These are phyloP conservation scores for Sordaria brevicollis DNA, from an alignment of 495 filamentous ascomycete genomes.

Conservation along the genomic window DNA sequence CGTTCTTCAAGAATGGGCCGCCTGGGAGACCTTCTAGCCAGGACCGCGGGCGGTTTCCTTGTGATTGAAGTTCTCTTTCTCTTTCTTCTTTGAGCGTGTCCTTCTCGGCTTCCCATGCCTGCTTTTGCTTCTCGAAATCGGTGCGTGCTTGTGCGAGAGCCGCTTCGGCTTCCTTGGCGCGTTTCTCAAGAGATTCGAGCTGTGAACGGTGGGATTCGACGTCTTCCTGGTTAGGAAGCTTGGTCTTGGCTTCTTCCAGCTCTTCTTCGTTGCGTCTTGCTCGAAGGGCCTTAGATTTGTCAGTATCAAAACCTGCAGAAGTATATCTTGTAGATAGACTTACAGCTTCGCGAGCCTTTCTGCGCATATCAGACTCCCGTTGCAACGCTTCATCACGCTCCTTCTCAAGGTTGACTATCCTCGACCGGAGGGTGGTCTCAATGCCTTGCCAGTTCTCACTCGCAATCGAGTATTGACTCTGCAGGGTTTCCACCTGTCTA, in stretches of 20 bases:
- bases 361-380: constrained; percentile 73
- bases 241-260: constrained; percentile 58
- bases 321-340: constrained; percentile 14
- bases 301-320: constrained; percentile 14
- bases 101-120: constrained; percentile 60
- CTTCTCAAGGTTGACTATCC: constrained; percentile 68
- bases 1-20: constrained; percentile 24
- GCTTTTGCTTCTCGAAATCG: constrained; percentile 38
- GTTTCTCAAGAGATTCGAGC: constrained; percentile 50
- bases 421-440: constrained; percentile 67
- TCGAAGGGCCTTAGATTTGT: constrained; percentile 50
- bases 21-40: constrained; percentile 53
- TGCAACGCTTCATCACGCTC: constrained; percentile 80
- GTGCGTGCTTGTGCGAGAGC: constrained; percentile 43
- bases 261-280: constrained; percentile 73
- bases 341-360: constrained; percentile 79
- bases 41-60: constrained; percentile 48
- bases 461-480: constrained; percentile 88
- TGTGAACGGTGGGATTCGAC: constrained; percentile 49
- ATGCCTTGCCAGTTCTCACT: constrained; percentile 97
- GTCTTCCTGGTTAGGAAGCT: constrained; percentile 46
- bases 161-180: constrained; percentile 54
- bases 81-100: constrained; percentile 50
- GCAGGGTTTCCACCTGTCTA: constrained; percentile 88
- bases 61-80: not conserved